Conservation (phyloP, 257 asterid genomes). For the Oldenlandia corymbosa region DNA sequence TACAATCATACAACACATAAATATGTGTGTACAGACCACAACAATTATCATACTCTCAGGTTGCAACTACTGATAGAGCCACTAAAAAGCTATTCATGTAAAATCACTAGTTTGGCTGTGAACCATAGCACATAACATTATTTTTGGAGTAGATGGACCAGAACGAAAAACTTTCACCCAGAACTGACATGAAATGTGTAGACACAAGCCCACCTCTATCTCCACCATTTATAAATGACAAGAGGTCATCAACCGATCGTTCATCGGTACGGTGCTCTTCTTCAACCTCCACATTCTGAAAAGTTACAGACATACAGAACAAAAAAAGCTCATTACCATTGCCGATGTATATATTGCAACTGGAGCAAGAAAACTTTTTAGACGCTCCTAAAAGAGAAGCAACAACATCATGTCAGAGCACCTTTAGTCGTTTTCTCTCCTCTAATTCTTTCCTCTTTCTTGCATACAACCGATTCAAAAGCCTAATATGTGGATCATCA, state of each 20-base stretch:
- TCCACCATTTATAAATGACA: constrained; percentile 44
- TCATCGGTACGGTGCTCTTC: constrained; percentile 40
- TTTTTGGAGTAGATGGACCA: background rate
- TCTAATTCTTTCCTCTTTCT: constrained; percentile 40
- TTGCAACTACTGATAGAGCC: background rate
- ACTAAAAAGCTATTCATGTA: background rate
- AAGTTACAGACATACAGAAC: background rate
- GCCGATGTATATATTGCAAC: background rate
- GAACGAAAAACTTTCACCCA: constrained; percentile 1
- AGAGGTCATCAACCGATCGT: constrained; percentile 43
- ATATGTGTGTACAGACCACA: background rate
- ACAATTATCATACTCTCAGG: background rate
- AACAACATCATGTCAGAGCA: constrained; percentile 12
- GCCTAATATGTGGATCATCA: constrained; percentile 46
- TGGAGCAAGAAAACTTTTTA: background rate
- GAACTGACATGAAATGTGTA: constrained; percentile 1
- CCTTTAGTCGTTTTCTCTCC: constrained; percentile 36
- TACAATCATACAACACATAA: no score
- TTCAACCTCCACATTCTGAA: constrained; percentile 36
- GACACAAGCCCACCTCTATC: constrained; percentile 30
- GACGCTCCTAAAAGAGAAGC: background rate
- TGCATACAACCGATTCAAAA: constrained; percentile 41
- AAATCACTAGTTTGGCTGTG: background rate
- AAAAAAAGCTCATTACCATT: background rate
- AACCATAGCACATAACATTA: background rate